Evolutionary conservation across 2,329 filamentous ascomycete species (phyloP), one percentile per base, ranked within the genome.

Genomic region (Conoideocrella luteorostrata): DNA sequence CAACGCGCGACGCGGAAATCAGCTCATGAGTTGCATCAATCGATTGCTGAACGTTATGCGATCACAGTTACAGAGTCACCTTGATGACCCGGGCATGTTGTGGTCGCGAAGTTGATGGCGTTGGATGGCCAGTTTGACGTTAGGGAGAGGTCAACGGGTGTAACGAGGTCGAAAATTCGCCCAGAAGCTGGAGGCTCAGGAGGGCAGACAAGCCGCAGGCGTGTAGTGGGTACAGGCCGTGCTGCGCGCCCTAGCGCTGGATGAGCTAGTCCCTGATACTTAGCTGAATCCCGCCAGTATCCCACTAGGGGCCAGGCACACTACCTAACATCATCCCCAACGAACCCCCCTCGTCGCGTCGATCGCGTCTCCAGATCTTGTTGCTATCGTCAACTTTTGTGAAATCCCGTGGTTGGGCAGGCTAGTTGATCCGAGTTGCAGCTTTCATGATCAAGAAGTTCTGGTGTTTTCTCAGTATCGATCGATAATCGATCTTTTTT

Each of bases 61-160:
- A 74, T 72, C 63, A 56, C 51, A 52, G 48, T 55, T 56, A 47
- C 50, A 52, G 50, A 52, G 49, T 69, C 58, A 69, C 50, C 58
- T 58, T 50, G 72, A 77, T 76, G 65, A 47, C 62, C 57, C 54
- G 55, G 51, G 62, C 67, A 69, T 69, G 54, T 52, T 66, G 64
- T 50, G 64, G 65, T 47, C 47, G 57, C 38, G 33, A 52, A 57
- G 57, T 59, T 53, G 71, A 73, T 74, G 69, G 50, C 59, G 55
- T 50, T 46, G 46, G 42, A 48, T 39, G 45, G 50, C 49, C 44
- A 22, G 49, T 53, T 54, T 43, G 50, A 46, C 50, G 42, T 49
- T 56, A 50, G 48, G 58, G 51, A 52, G 52, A 50, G 49, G 51
- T 56, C 51, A 50, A 52, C 49, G 48, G 57, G 53, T 58, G 53